These are phyloP conservation scores for Fomitopsis betulina DNA, from an alignment of 1,284 basidiomycete species.

Conservation along the genomic window DNA sequence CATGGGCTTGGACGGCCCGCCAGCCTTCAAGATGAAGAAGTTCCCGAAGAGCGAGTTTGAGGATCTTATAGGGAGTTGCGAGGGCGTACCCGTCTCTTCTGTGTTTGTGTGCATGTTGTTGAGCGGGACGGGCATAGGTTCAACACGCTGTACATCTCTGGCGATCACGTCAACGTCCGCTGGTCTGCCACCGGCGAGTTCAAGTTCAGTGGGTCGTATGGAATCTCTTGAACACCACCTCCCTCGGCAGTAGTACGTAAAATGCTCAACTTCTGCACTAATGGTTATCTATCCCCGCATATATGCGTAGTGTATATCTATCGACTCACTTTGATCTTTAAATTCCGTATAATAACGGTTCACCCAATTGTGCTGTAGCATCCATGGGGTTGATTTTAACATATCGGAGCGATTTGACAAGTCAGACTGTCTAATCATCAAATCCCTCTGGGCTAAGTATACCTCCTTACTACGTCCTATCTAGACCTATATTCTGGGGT, in stretches of 20 bases:
- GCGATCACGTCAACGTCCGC: conserved; percentile 42
- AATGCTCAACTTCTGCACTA: background rate
- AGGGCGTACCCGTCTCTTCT: conserved; percentile 4
- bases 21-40: conserved; percentile 52
- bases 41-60: conserved; percentile 41
- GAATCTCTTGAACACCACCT: conserved; percentile 11
- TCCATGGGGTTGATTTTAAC: no score
- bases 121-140: conserved; percentile 28
- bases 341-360: no score
- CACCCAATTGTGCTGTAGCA: no score
- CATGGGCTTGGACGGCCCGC: conserved; percentile 40
- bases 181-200: conserved; percentile 50
- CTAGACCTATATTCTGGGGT: no score
- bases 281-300: background rate
- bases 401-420: no score
- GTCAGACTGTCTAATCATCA: no score
- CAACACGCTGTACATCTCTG: conserved; percentile 35
- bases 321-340: no score
- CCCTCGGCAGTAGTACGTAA: background rate
- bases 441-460: no score
- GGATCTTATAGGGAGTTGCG: conserved; percentile 30
- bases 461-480: no score
- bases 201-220: conserved; percentile 46
- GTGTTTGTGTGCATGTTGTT: background rate
- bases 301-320: no score